These are phyloP conservation scores for Macrolepiota albuminosa DNA, from an alignment of 768 basidiomycete genomes.

Conservation along the genomic window DNA sequence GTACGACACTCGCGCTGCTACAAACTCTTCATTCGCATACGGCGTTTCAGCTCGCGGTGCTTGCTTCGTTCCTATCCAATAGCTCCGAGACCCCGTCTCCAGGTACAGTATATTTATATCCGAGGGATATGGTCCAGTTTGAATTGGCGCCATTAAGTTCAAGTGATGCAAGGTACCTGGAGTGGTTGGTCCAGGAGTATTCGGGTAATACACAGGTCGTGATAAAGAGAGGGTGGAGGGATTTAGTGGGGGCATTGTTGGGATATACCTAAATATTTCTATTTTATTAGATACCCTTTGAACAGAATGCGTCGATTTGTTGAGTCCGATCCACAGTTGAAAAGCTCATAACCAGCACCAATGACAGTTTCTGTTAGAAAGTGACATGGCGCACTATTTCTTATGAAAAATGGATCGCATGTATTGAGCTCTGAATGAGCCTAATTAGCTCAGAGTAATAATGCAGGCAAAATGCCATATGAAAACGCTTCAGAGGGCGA, in stretches of 20 bases:
- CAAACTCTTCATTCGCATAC: conserved; percentile 68
- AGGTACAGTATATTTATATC: conserved; percentile 40
- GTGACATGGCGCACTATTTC: not conserved
- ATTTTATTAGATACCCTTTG: not conserved
- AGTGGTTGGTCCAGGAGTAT: conserved; percentile 73
- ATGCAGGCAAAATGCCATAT: too few species aligned
- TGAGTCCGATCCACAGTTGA: not conserved
- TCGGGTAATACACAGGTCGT: conserved; percentile 38
- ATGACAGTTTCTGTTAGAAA: not conserved
- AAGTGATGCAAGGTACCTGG: conserved; percentile 68
- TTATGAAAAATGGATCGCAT: not conserved
- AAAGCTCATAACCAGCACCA: not conserved
- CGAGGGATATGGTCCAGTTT: conserved; percentile 61
- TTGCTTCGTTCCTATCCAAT: conserved; percentile 30
- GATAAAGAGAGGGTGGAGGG: conserved; percentile 47
- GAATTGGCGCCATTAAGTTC: conserved; percentile 72
- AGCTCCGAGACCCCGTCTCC: not conserved
- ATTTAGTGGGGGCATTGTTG: conserved; percentile 41
- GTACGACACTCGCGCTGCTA: conserved; percentile 53
- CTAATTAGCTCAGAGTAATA: too few species aligned
- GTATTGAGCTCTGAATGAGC: not conserved
- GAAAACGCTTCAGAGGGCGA: too few species aligned
- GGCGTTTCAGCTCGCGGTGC: conserved; percentile 49
- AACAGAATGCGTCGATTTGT: not conserved
- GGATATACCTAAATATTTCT: conserved; percentile 26